phyloP scores from a whole-genome alignment of 2,329 filamentous ascomycete species.

The Pestalotiopsis sp. region DNA sequence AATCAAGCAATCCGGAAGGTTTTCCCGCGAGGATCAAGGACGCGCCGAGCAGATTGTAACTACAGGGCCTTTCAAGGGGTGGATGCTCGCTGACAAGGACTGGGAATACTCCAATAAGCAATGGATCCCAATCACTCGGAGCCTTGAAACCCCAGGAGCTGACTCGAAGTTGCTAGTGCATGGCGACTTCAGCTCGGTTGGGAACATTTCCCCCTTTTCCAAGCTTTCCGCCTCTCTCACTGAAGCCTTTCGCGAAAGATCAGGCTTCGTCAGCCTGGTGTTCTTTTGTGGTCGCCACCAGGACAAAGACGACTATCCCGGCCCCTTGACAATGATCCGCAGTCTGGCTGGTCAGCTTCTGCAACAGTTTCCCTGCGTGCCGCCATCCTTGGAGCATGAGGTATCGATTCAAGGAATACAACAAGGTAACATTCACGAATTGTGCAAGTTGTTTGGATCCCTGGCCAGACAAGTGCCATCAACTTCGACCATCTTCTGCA shows the following conservation, averaged over 20 bases:
- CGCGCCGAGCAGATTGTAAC: background rate
- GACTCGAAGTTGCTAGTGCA: background rate
- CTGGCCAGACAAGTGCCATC: background rate
- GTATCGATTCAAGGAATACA: background rate
- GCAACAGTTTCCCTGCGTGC: background rate
- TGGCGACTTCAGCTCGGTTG: background rate
- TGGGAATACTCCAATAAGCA: background rate
- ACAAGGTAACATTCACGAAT: background rate
- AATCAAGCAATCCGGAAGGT: background rate
- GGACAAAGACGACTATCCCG: background rate
- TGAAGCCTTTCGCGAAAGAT: background rate
- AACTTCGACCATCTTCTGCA: background rate
- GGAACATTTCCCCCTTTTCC: background rate
- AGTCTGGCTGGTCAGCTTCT: background rate
- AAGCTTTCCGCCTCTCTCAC: background rate
- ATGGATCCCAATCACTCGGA: background rate
- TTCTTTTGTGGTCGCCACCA: background rate
- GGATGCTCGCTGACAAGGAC: background rate
- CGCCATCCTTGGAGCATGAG: background rate
- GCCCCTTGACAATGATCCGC: background rate
- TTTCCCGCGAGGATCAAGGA: background rate
- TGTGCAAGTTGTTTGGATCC: background rate
- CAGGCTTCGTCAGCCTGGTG: background rate
- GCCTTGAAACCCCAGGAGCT: accelerated
- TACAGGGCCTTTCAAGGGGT: background rate